Evolutionary conservation across 2,329 filamentous ascomycete species (phyloP), one percentile per base, ranked within the genome.

Genomic region (Fusarium sp.): DNA sequence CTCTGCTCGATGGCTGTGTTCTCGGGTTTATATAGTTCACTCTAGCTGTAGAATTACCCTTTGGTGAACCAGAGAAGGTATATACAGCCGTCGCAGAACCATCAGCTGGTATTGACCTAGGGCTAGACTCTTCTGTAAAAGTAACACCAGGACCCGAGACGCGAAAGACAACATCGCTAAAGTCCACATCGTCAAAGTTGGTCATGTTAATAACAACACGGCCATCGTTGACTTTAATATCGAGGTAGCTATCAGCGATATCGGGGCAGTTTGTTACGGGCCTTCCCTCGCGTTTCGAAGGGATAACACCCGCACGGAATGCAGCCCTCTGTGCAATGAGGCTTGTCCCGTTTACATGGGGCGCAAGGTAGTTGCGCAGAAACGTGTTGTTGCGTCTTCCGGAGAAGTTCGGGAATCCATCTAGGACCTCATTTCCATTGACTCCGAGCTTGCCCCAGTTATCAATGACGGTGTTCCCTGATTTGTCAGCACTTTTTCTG

Each of bases 391-490:
- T 62, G 3, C 59, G 27, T 17, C 53, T 30, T 18, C 53, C 59
- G 1, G 53, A 59, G 17, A 23, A 15, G 20, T 61, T 37, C 2
- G 53, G 53, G 35, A 62, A 59, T 3, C 53, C 59, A 42, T 62
- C 59, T 7, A 62, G 42, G 7, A 48, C 30, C 13, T 59, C 42
- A 10, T 62, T 62, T 4, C 14, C 53, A 41, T 10, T n/a, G 9
- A 62, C 35, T 7, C 42, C 59, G 30, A 59, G 53, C 18, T 59
- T 62, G 1, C 59, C 59, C 59, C 59, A 62, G 9, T 62, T 62
- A 23, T 59, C 33, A 23, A 48, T 48, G 3, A 62, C 53, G 1
- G 53, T 59, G 23, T 59, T 62, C 53, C 59, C 59, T 61, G 2
- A 0, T 7, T 2, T 59, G 42, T 48, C 7, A 61, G 27, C 11